These are phyloP conservation scores for Macrolepiota fuliginosa DNA, from an alignment of 768 basidiomycete species.

Conservation along the genomic window DNA sequence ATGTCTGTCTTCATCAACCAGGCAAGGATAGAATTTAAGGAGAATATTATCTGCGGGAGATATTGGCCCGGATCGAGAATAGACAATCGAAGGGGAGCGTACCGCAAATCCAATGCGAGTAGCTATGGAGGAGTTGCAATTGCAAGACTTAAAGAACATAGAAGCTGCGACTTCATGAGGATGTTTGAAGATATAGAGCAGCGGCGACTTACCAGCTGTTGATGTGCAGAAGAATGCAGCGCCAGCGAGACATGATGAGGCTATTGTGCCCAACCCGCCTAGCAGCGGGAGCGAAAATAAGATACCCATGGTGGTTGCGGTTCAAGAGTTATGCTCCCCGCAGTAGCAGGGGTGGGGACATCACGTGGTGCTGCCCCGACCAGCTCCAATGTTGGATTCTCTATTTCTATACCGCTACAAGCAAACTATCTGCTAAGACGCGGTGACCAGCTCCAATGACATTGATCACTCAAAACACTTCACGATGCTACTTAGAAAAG, in stretches of 20 bases:
- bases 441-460: too few species aligned
- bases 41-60: conserved; percentile 79
- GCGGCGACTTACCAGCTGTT: conserved; percentile 61
- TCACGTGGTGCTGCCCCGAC: conserved; percentile 3
- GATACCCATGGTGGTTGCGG: conserved; percentile 57
- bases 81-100: neutral
- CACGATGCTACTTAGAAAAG: too few species aligned
- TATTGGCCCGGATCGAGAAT: too few species aligned
- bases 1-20: conserved; percentile 95
- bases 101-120: conserved; percentile 72
- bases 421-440: too few species aligned
- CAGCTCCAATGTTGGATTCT: too few species aligned
- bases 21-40: conserved; percentile 90
- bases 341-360: neutral
- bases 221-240: conserved; percentile 86
- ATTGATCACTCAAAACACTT: too few species aligned
- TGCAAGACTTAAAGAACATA: conserved; percentile 98
- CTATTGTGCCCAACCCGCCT: conserved; percentile 68
- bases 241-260: conserved; percentile 79
- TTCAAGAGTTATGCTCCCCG: neutral
- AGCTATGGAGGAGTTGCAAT: conserved; percentile 98
- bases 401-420: too few species aligned
- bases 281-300: conserved; percentile 71
- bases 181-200: conserved; percentile 4
- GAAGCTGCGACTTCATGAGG: conserved; percentile 54